Conservation (phyloP, 2,329 filamentous ascomycete species). For the Neofusicoccum sp. region DNA sequence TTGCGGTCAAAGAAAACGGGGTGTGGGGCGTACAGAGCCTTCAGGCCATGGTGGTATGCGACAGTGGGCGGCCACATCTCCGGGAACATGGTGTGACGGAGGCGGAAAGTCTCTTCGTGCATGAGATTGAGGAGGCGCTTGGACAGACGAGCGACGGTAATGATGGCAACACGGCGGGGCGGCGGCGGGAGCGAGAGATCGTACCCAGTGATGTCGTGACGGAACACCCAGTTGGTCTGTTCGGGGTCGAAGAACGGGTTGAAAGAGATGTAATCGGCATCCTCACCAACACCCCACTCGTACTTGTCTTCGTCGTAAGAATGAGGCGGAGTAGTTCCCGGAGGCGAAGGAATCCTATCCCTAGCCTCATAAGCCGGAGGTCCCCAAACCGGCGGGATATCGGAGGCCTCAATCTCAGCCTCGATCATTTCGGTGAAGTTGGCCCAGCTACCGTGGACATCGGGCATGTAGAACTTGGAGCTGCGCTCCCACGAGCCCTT, state of each 20-base stretch:
- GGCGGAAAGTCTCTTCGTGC: slow-evolving; percentile 71
- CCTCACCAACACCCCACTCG: slow-evolving; percentile 73
- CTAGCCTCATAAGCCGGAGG: slow-evolving; percentile 42
- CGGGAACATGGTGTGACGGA: slow-evolving; percentile 70
- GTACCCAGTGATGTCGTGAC: slow-evolving; percentile 67
- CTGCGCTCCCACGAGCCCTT: slow-evolving; percentile 73
- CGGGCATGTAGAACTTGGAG: slow-evolving; percentile 70
- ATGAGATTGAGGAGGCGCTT: slow-evolving; percentile 70
- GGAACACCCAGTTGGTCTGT: slow-evolving; percentile 71
- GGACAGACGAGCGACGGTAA: slow-evolving; percentile 72
- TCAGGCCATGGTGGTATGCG: slow-evolving; percentile 73
- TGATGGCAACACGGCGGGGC: slow-evolving; percentile 72
- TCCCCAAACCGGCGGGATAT: slow-evolving; percentile 63
- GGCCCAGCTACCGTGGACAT: slow-evolving; percentile 65
- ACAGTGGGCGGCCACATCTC: slow-evolving; percentile 77
- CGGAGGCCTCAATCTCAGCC: slow-evolving; percentile 50
- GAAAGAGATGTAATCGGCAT: slow-evolving; percentile 71
- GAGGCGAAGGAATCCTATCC: slow-evolving; percentile 54
- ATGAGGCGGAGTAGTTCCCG: slow-evolving; percentile 63
- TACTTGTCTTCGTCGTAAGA: slow-evolving; percentile 63
- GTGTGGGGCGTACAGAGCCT: slow-evolving; percentile 75
- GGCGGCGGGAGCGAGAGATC: slow-evolving; percentile 54
- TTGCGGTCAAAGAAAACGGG: slow-evolving; percentile 76
- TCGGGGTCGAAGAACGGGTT: slow-evolving; percentile 77
- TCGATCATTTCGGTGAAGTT: slow-evolving; percentile 61